A percentile compares a stretch with the other conserved stretches of the same genome.
Evolutionary conservation across 345 rosid genomes (phyloP).

Genomic region (Lumnitzera racemosa): DNA sequence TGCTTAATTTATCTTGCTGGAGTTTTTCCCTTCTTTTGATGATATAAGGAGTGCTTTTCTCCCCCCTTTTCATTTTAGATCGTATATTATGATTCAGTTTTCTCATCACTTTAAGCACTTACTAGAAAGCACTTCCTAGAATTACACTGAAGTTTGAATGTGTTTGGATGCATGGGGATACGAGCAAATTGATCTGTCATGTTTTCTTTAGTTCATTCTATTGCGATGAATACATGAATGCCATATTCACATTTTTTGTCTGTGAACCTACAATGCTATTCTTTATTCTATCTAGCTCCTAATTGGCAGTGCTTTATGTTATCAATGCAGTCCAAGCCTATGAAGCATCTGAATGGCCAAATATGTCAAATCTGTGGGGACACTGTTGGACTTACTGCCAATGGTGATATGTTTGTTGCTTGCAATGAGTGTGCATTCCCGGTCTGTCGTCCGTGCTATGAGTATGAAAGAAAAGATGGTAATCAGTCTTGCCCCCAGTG

Average conservation of each 20-base stretch:
- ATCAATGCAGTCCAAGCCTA: constrained; percentile 75
- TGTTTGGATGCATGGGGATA: too few relatives aligned
- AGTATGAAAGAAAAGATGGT: constrained; percentile 97
- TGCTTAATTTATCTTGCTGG: too few relatives aligned
- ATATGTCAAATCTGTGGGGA: constrained; percentile 98
- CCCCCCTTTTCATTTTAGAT: too few relatives aligned
- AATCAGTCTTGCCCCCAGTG: constrained; percentile 98
- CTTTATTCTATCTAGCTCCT: not conserved
- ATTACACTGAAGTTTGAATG: too few relatives aligned
- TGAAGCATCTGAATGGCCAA: constrained; percentile 62
- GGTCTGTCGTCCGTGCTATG: constrained; percentile 96
- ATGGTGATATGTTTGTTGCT: constrained; percentile 80
- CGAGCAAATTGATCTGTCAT: too few relatives aligned
- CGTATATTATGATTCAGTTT: too few relatives aligned
- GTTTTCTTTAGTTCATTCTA: too few relatives aligned
- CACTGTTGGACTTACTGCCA: constrained; percentile 54
- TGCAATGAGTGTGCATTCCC: constrained; percentile 99
- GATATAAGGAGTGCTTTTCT: too few relatives aligned
- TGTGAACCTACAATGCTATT: not conserved
- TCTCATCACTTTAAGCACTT: too few relatives aligned
- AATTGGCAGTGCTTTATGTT: constrained; percentile 12
- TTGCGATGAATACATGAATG: not conserved
- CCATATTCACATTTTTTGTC: not conserved
- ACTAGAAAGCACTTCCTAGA: too few relatives aligned
- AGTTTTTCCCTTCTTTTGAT: too few relatives aligned